Evolutionary conservation across 805 yeast genomes (phyloP), one percentile per base, ranked within the genome.

Genomic region (Saccharomycopsis sp.): DNA sequence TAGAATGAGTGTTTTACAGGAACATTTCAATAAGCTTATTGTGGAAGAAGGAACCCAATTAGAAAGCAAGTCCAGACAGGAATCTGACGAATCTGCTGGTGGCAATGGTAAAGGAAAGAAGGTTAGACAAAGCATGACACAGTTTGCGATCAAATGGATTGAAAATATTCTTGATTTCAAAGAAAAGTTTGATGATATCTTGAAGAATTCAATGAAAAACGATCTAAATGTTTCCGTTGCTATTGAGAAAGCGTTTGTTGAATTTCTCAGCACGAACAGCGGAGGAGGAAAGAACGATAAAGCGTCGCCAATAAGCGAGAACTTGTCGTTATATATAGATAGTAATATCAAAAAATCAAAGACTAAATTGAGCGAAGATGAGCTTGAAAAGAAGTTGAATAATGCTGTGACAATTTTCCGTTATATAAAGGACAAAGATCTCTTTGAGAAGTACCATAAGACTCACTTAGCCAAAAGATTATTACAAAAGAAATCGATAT

Each of bases 401-500:
- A 78, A 79, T 25, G 81, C 90, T 0, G 77, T 88, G 12, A 71
- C 77, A 22, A 78, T 92, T 35, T 83, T 91, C 66, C 75, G 85
- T 58, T 84, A 82, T 66, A 76, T 91, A 52, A 78, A 82, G 60
- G 97, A 92, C 65, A 92, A 90, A 67, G 97, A 91, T 71, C 74
- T 87, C 24, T 92, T 91, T 72, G 96, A 90, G 67, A 86, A 82
- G 49, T 84, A 87, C 61, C 91, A 89, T 70, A 90, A 90, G 65
- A 87, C 85, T 56, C 97, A 89, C 72, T 75, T 92, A 59, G 96
- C 97, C 1, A 89, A 86, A 69, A 77, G 97, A 61, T 76, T 91
- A 49, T 68, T 86, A 44, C 78, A 82, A 58, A 75, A 76, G 63
- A 66, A 70, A 73, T 72, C 73, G 9, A 62, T 71, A 12, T 55